Conservation (phyloP, 179 eudicot genomes). For the Corrigiola litoralis region DNA sequence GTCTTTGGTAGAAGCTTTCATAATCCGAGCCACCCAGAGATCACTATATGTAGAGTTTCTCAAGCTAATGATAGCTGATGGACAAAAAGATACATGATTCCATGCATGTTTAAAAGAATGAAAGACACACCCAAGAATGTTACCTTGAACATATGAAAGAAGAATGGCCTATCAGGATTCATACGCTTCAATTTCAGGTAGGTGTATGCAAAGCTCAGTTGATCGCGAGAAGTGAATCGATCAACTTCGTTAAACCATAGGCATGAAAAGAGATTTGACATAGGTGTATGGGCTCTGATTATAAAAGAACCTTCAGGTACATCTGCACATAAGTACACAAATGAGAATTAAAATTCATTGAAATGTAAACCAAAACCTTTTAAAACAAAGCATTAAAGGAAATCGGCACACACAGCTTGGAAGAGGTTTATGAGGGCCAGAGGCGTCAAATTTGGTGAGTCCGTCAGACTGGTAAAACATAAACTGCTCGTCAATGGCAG, state of each 20-base stretch:
- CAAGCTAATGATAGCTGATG: background rate
- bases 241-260: constrained; percentile 99
- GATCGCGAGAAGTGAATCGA: constrained; percentile 93
- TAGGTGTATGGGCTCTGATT: constrained; percentile 87
- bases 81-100: background rate
- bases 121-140: constrained; percentile 6
- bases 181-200: constrained; percentile 70
- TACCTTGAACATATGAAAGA: constrained; percentile 83
- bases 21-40: background rate
- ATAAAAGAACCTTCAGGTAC: constrained; percentile 99
- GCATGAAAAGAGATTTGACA: constrained; percentile 94
- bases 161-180: constrained; percentile 62
- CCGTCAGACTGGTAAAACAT: constrained; percentile 82
- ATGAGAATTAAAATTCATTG: background rate
- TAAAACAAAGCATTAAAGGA: constrained; percentile 1
- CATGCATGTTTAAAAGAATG: background rate
- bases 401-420: constrained; percentile 74
- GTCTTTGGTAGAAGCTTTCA: too few species aligned
- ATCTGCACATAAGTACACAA: constrained; percentile 46
- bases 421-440: constrained; percentile 65
- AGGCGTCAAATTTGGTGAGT: constrained; percentile 74
- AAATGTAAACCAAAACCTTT: background rate
- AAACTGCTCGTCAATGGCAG: constrained; percentile 96
- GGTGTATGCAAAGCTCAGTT: constrained; percentile 90
- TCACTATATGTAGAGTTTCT: background rate